Evolutionary conservation across 805 yeast species (phyloP), one percentile per base, ranked within the genome.

Genomic region (Candida jianshihensis): DNA sequence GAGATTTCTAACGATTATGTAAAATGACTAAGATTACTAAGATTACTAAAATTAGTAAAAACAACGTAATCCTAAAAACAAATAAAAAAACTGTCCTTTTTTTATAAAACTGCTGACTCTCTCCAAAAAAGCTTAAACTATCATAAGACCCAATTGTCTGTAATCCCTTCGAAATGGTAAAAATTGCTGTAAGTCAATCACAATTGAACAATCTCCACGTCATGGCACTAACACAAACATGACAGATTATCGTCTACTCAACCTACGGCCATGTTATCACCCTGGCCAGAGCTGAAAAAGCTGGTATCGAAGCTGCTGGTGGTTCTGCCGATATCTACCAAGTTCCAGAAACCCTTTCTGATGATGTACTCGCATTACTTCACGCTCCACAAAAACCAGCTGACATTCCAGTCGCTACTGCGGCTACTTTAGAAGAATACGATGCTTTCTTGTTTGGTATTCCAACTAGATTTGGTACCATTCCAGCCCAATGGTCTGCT

Each of bases 381-480:
- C 73, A 75, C 47, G 87, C 89, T 25, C 77, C 85, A 30, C 67
- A 73, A 37, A 76, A 77, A 57, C 77, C 81, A 40, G 61, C 80
- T 40, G 63, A 69, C 38, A 64, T 66, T 43, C 89, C 92, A 47
- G 64, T 73, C 51, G 85, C 85, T 35, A 68, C 82, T 13, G 49
- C 60, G 9, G 81, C 73, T 16, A 70, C 75, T 15, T 67, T 87
- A 47, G 55, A 62, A 4, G 63, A 69, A 44, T 82, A 79, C 66
- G 95, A 88, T 55, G 95, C 89, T 32, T 75, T 81, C 65, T 47
- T 88, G 46, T 83, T 87, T 50, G 96, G 96, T 56, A 59, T 83
- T 49, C 94, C 95, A 52, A 82, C 95, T 38, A 77, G 95, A 63
- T 87, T 64, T 57, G 96, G 96, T 61, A 74, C 70, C 58, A 62